Evolutionary conservation across 1,284 basidiomycete species (phyloP).

Genomic region (Thecaphora thlaspeos): DNA sequence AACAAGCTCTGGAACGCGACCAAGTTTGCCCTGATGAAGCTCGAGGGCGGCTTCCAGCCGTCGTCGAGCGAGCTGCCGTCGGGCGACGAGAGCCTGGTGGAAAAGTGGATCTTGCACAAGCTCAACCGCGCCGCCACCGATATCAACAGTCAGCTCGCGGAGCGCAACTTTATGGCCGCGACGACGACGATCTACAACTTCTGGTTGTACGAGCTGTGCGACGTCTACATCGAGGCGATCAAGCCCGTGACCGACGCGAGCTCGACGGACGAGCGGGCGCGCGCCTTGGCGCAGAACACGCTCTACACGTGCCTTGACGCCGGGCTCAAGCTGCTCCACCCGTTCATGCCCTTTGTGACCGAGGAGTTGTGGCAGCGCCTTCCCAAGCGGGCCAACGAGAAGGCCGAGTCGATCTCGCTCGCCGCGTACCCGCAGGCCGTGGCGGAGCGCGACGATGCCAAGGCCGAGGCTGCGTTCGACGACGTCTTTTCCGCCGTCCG

Average conservation of each 20-base stretch:
- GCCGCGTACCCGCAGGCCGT: conserved; percentile 72
- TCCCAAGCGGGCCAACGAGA: conserved; percentile 74
- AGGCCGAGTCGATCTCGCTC: conserved; percentile 84
- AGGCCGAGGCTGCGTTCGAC: conserved; percentile 66
- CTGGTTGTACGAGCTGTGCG: too few species aligned
- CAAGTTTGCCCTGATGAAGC: conserved; percentile 72
- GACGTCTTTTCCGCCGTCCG: conserved; percentile 78
- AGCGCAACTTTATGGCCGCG: too few species aligned
- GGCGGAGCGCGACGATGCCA: conserved; percentile 17
- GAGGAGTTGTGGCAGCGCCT: conserved; percentile 98
- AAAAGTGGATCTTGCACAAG: conserved; percentile 94
- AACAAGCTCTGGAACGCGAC: conserved; percentile 99
- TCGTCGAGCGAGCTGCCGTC: conserved; percentile 66
- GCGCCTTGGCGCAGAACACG: too few species aligned
- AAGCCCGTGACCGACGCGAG: too few species aligned
- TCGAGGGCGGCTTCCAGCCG: conserved; percentile 53
- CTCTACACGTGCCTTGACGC: conserved; percentile 91
- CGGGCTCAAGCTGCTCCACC: conserved; percentile 86
- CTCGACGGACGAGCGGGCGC: too few species aligned
- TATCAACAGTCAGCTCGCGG: conserved; percentile 73
- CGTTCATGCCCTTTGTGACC: conserved; percentile 98
- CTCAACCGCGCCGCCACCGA: conserved; percentile 77
- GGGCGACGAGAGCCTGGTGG: conserved; percentile 84
- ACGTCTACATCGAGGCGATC: too few species aligned
- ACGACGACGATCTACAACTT: too few species aligned